These are phyloP conservation scores for Magnaporthiopsis poae DNA, from an alignment of 2,329 filamentous ascomycete species.

Conservation along the genomic window DNA sequence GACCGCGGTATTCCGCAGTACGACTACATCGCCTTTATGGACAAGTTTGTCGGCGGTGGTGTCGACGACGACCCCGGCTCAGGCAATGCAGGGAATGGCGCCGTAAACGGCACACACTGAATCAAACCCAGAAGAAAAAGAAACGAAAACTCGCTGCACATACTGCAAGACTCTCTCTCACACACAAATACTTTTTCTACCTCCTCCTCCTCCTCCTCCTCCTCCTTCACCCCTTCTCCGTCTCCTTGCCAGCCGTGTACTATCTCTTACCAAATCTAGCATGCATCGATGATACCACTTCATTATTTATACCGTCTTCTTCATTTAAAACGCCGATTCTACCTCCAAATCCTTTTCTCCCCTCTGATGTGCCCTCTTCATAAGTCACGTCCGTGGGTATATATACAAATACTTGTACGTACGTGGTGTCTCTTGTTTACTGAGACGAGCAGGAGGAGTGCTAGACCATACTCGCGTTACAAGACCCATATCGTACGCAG, in stretches of 20 bases:
- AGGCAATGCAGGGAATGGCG: background rate
- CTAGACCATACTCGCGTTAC: background rate
- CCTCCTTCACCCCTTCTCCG: background rate
- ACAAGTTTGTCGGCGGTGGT: constrained; percentile 57
- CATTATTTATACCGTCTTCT: background rate
- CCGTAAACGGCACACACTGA: background rate
- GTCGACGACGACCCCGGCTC: constrained; percentile 9
- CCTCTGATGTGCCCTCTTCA: no score
- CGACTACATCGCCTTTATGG: constrained; percentile 97
- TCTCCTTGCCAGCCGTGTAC: background rate
- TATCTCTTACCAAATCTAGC: background rate
- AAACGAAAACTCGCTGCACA: background rate
- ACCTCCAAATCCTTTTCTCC: background rate
- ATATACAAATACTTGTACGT: background rate
- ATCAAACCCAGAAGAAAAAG: background rate
- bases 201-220: no score
- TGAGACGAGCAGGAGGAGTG: background rate
- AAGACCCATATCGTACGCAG: background rate
- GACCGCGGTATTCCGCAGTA: constrained; percentile 80
- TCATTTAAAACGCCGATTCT: background rate
- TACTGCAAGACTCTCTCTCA: background rate
- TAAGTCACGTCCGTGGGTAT: background rate
- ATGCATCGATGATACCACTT: constrained; percentile 1
- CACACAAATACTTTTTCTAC: no score
- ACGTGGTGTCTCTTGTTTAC: background rate